phyloP scores from a whole-genome alignment of 2,329 filamentous ascomycete species.

The Monosporascus sp. region DNA sequence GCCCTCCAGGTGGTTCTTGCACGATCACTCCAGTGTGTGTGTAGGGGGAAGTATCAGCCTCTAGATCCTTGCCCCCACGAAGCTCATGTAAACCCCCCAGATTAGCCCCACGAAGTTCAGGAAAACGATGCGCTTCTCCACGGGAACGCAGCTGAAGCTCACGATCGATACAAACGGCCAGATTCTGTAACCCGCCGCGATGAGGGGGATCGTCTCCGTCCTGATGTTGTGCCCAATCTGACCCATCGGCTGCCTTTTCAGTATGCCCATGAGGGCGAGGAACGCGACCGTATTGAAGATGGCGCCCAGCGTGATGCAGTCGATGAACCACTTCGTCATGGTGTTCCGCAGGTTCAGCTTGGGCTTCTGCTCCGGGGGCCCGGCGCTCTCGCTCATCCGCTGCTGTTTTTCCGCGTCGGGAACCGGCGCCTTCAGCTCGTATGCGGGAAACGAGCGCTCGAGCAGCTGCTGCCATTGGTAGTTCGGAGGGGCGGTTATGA shows the following conservation, averaged over 20 bases:
- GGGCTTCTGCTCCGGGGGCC: conserved; percentile 16
- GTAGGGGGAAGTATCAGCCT: not conserved
- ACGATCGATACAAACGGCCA: conserved; percentile 48
- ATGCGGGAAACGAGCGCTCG: conserved; percentile 48
- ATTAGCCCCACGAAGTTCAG: conserved; percentile 43
- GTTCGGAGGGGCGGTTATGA: conserved; percentile 51
- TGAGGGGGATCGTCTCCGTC: conserved; percentile 41
- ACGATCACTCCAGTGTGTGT: too few relatives aligned
- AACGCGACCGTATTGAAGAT: conserved; percentile 43
- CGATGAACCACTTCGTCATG: conserved; percentile 44
- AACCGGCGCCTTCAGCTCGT: conserved; percentile 17
- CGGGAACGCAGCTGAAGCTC: conserved; percentile 44
- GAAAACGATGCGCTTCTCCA: conserved; percentile 45
- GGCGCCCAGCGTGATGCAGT: conserved; percentile 43
- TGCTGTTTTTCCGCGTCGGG: conserved; percentile 24
- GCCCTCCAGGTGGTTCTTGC: too few relatives aligned
- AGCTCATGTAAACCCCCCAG: conserved; percentile 48
- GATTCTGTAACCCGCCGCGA: conserved; percentile 45
- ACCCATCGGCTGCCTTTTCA: conserved; percentile 34
- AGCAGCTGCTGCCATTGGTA: conserved; percentile 54
- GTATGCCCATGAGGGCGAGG: conserved; percentile 40
- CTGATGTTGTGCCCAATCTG: conserved; percentile 36
- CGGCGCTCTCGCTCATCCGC: conserved; percentile 1
- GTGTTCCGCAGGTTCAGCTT: conserved; percentile 39
- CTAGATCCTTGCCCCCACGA: conserved; percentile 39